phyloP scores from a whole-genome alignment of 2,329 filamentous ascomycete genomes.

The Trichoderma brevicompactum region DNA sequence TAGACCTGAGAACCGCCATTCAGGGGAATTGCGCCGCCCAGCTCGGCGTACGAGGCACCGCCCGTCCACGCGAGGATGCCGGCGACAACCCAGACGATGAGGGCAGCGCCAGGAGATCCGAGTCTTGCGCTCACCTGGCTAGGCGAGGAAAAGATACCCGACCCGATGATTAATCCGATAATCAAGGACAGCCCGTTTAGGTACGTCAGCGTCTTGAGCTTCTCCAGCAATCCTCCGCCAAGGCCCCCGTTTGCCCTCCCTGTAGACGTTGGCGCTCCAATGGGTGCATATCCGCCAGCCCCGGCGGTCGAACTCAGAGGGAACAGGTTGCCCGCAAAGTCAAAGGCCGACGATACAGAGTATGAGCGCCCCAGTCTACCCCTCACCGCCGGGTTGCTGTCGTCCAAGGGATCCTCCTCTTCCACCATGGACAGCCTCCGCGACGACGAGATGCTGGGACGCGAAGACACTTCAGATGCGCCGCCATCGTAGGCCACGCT shows the following conservation, averaged over 20 bases:
- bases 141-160: slow-evolving; percentile 93
- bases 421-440: slow-evolving; percentile 81
- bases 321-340: slow-evolving; percentile 92
- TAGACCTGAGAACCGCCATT: slow-evolving; percentile 96
- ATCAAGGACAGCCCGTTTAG: slow-evolving; percentile 91
- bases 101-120: slow-evolving; percentile 84
- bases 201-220: slow-evolving; percentile 94
- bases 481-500: slow-evolving; percentile 61
- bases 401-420: slow-evolving; percentile 75
- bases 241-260: slow-evolving; percentile 54
- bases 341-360: slow-evolving; percentile 90
- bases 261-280: slow-evolving; percentile 73
- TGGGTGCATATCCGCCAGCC: slow-evolving; percentile 76
- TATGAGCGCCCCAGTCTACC: slow-evolving; percentile 67
- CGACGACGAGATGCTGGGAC: slow-evolving; percentile 89
- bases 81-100: slow-evolving; percentile 90
- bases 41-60: slow-evolving; percentile 90
- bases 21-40: slow-evolving; percentile 92
- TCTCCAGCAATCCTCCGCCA: slow-evolving; percentile 83
- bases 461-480: slow-evolving; percentile 69
- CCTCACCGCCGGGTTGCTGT: slow-evolving; percentile 56
- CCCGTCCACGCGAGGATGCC: slow-evolving; percentile 96
- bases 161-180: slow-evolving; percentile 91
- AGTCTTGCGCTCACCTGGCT: slow-evolving; percentile 91
- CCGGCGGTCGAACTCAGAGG: slow-evolving; percentile 82